Base-by-base conservation (phyloP, 2,329 filamentous ascomycete species). In the Beauveria sp. region DNA sequence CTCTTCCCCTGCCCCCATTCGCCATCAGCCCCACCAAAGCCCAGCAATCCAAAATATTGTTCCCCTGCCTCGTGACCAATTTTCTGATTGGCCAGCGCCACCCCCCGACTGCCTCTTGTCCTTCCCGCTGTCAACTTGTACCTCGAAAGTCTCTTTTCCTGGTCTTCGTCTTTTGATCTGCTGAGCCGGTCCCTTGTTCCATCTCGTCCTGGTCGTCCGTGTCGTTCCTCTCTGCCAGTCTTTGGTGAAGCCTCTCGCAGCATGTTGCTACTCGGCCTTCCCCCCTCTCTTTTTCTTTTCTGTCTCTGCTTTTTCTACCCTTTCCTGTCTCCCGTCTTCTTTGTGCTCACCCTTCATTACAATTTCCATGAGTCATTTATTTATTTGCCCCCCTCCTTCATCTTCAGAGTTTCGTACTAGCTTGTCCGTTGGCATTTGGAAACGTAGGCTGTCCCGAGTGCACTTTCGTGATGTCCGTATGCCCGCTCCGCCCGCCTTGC, bases 71-170 rank as follows among this genome's bases (percentile, higher is more conserved):
- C 66, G 68, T 68, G 71, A 69, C 68, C 71, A 70, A 67, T 73
- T 74, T 75, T 75, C 68, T 75, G 72, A 75, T 75, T 75, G 73
- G 73, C 66, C 69, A 57, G 66, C 61, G 40, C 65, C 68, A 66
- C 70, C 26, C 26, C 71, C 57, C 46, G 45, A 18, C 38, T 40
- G 20, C 30, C 12, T 38, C 34, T 30, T 26, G 16, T 40, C 38
- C 26, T 18, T 14, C 34, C 10, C 34, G 34, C 68, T 4, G 43
- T 24, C 34, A 7, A 71, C 71, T 71, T 68, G 68, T 72, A 65
- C 66, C 66, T 65, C 24, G 4, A 20, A 59, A 20, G 50, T 61
- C 20, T 6, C 51, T 55, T 38, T 20, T 46, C 10, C 46, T 24
- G 16, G 30, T 24, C 50, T 10, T 51, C 59, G 6, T 46, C 53